phyloP scores from a whole-genome alignment of 208 protist species.

The Vickermania ingenoplastis region DNA sequence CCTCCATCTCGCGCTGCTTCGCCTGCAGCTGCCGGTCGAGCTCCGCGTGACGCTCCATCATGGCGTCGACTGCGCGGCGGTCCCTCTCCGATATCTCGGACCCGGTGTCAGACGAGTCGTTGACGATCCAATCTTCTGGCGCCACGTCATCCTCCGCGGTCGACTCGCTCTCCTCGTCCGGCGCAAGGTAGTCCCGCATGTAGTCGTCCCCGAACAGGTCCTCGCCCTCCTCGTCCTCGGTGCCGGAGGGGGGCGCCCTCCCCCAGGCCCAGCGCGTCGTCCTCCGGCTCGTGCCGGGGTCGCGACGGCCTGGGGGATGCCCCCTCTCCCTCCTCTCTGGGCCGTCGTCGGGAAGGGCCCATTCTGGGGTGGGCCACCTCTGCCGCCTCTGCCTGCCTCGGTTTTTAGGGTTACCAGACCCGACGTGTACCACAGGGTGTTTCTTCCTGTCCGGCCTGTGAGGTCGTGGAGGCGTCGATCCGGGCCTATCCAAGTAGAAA shows the following conservation, averaged over 20 bases:
- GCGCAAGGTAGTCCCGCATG: conserved; percentile 79
- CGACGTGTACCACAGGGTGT: too few relatives aligned
- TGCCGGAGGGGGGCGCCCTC: conserved; percentile 4
- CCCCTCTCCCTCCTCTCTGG: not conserved
- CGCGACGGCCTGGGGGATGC: conserved; percentile 3
- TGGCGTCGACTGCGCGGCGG: conserved; percentile 53
- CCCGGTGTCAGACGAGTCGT: conserved; percentile 48
- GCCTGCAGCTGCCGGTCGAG: conserved; percentile 47
- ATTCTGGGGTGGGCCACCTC: not conserved
- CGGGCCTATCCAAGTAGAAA: too few relatives aligned
- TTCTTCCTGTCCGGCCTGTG: too few relatives aligned
- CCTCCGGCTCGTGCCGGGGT: conserved; percentile 15
- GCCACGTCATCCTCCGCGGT: conserved; percentile 44
- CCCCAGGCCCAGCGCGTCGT: not conserved
- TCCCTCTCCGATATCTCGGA: conserved; percentile 73
- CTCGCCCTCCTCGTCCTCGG: conserved; percentile 53
- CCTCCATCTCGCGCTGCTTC: conserved; percentile 57
- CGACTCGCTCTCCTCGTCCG: conserved; percentile 71
- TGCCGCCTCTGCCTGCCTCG: not conserved
- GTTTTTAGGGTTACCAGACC: not conserved
- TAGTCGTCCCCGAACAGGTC: conserved; percentile 86
- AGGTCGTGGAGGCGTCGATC: too few relatives aligned
- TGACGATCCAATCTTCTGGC: conserved; percentile 61
- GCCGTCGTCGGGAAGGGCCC: not conserved
- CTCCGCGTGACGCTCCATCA: conserved; percentile 61